A percentile compares a stretch with the other conserved stretches of the same genome.
phyloP scores from a whole-genome alignment of 495 filamentous ascomycete genomes.

The Thermothielavioides terrestris region DNA sequence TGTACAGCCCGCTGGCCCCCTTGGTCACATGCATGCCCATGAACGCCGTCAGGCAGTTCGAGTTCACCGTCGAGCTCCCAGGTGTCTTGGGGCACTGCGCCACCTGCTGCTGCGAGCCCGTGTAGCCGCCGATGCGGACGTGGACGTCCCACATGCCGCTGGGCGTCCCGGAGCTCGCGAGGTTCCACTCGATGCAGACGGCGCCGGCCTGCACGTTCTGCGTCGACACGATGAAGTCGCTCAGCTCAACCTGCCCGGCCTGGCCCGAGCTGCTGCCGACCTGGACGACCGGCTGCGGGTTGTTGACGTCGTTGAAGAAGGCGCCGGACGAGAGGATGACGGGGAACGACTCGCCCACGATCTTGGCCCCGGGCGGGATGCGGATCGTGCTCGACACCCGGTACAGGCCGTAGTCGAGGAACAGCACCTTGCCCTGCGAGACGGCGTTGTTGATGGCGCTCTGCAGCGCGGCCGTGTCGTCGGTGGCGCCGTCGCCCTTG shows the following conservation, averaged over 20 bases:
- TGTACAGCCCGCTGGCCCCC: constrained; percentile 54
- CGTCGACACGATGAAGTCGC: constrained; percentile 68
- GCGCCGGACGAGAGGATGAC: constrained; percentile 72
- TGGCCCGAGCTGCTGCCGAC: constrained; percentile 70
- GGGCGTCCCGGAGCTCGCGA: constrained; percentile 52
- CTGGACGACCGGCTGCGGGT: constrained; percentile 61
- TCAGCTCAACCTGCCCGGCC: constrained; percentile 66
- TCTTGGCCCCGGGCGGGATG: constrained; percentile 51
- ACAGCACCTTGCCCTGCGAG: constrained; percentile 52
- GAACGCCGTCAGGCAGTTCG: constrained; percentile 62
- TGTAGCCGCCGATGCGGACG: constrained; percentile 70
- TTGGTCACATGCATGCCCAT: constrained; percentile 72
- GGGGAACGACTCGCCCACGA: constrained; percentile 82
- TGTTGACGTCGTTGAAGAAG: constrained; percentile 59
- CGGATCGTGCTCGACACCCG: constrained; percentile 58
- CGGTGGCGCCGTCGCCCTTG: constrained; percentile 60
- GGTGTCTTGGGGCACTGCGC: constrained; percentile 62
- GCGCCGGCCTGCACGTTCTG: constrained; percentile 60
- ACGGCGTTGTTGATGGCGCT: constrained; percentile 50
- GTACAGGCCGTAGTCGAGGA: constrained; percentile 51
- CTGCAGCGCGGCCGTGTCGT: constrained; percentile 58
- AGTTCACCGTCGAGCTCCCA: constrained; percentile 39
- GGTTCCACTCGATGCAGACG: constrained; percentile 67
- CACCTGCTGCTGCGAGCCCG: constrained; percentile 69
- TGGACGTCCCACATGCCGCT: constrained; percentile 88